Conservation (phyloP, 1,284 basidiomycete genomes). For the Baeospora myosura region DNA sequence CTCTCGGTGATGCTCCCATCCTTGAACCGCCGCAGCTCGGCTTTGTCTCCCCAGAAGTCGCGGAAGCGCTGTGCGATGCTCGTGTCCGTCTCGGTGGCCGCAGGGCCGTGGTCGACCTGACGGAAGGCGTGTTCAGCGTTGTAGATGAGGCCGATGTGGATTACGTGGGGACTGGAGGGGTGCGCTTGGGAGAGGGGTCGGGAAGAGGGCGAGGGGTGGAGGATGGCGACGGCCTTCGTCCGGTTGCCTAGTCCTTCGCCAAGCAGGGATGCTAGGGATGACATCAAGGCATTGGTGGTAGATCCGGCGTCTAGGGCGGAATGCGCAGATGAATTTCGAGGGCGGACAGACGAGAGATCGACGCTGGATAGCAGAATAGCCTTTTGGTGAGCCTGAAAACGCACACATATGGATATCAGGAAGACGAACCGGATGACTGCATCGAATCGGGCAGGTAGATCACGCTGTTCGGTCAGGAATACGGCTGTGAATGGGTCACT, state of each 20-base stretch:
- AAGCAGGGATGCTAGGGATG: constrained; percentile 48
- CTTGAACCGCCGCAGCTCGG: constrained; percentile 95
- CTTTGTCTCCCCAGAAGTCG: constrained; percentile 86
- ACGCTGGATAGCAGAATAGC: constrained; percentile 50
- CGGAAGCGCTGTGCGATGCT: constrained; percentile 59
- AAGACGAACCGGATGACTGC: constrained; percentile 47
- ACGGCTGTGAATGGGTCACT: constrained; percentile 69
- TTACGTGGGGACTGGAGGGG: constrained; percentile 35
- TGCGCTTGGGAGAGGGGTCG: constrained; percentile 45
- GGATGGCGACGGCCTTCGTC: constrained; percentile 49
- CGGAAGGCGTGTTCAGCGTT: constrained; percentile 68
- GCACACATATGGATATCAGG: constrained; percentile 3
- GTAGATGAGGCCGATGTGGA: constrained; percentile 71
- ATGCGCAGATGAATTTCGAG: constrained; percentile 35
- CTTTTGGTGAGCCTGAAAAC: neutral
- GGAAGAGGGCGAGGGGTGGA: constrained; percentile 40
- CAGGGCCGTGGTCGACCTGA: constrained; percentile 84
- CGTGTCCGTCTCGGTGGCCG: constrained; percentile 56
- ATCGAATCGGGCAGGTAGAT: constrained; percentile 58
- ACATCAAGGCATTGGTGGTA: constrained; percentile 45
- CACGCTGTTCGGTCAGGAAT: constrained; percentile 67
- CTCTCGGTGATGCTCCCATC: constrained; percentile 91
- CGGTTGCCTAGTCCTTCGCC: constrained; percentile 68
- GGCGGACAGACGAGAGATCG: constrained; percentile 48
- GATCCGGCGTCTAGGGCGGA: constrained; percentile 57